These are phyloP conservation scores for Gigaspora rosea DNA, from an alignment of 192 early-diverging fungal species.

Conservation along the genomic window DNA sequence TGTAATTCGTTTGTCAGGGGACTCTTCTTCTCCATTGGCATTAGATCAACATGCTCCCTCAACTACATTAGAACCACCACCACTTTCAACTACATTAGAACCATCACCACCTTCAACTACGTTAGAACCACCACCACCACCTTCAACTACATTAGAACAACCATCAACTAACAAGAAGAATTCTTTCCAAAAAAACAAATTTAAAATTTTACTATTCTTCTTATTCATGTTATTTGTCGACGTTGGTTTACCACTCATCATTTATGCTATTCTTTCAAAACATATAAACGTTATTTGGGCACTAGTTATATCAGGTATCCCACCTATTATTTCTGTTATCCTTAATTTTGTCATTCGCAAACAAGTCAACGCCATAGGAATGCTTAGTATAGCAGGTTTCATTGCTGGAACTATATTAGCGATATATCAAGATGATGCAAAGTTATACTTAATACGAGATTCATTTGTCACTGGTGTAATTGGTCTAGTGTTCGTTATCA, in stretches of 20 bases:
- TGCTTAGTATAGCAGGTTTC: constrained; percentile 42
- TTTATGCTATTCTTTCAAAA: constrained; percentile 36
- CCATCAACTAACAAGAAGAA: too few relatives aligned
- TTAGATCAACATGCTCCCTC: too few relatives aligned
- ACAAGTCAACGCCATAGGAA: constrained; percentile 40
- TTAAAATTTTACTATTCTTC: too few relatives aligned
- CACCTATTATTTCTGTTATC: constrained; percentile 38
- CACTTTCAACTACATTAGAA: too few relatives aligned
- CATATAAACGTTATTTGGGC: constrained; percentile 39
- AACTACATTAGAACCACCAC: too few relatives aligned
- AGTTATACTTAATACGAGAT: constrained; percentile 48
- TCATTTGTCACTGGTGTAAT: constrained; percentile 44
- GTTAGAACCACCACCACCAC: too few relatives aligned
- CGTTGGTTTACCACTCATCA: background rate
- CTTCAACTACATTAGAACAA: too few relatives aligned
- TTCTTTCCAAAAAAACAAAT: too few relatives aligned
- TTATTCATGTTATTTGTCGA: background rate
- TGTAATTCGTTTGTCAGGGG: too few relatives aligned
- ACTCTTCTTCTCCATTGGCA: too few relatives aligned
- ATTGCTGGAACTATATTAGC: constrained; percentile 45
- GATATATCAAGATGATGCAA: constrained; percentile 42
- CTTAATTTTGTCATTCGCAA: constrained; percentile 36
- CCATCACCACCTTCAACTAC: too few relatives aligned
- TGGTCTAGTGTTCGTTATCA: constrained; percentile 42
- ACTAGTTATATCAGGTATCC: constrained; percentile 43